phyloP scores from a whole-genome alignment of 768 basidiomycete species.

The Suillus luteus region DNA sequence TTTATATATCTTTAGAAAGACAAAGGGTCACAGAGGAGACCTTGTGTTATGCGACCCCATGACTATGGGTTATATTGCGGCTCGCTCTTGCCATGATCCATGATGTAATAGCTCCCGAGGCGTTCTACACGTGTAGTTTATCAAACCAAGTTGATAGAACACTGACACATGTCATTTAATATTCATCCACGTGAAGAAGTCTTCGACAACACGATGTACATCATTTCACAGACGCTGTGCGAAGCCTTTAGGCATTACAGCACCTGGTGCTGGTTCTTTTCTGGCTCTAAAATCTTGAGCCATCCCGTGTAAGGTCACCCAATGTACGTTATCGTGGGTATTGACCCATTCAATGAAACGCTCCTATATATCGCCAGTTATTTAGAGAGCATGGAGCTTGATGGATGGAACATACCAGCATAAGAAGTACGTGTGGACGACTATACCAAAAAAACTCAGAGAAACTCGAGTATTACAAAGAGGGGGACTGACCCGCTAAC shows the following conservation, averaged over 20 bases:
- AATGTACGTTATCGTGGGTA: conserved; percentile 66
- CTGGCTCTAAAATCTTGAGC: conserved; percentile 60
- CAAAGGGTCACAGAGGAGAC: not conserved
- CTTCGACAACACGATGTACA: not conserved
- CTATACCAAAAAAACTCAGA: conserved; percentile 32
- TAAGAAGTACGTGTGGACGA: conserved; percentile 69
- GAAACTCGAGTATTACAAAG: conserved; percentile 4
- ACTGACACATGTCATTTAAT: not conserved
- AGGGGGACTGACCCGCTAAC: conserved; percentile 56
- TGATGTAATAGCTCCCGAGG: not conserved
- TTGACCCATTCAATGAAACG: conserved; percentile 78
- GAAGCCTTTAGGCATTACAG: conserved; percentile 56
- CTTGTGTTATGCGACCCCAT: not conserved
- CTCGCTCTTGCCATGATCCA: not conserved
- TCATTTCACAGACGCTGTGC: conserved; percentile 11
- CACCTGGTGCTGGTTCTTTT: conserved; percentile 47
- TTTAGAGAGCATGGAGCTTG: not conserved
- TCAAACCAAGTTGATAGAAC: not conserved
- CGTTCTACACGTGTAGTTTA: conserved; percentile 7
- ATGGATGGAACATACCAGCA: conserved; percentile 51
- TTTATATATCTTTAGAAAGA: conserved; percentile 7
- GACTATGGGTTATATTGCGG: not conserved
- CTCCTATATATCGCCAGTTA: conserved; percentile 41
- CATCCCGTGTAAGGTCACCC: conserved; percentile 73
- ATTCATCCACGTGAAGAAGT: conserved; percentile 7